Base-by-base conservation (phyloP, 1,139 yeast species). In the Pichia sp. region DNA sequence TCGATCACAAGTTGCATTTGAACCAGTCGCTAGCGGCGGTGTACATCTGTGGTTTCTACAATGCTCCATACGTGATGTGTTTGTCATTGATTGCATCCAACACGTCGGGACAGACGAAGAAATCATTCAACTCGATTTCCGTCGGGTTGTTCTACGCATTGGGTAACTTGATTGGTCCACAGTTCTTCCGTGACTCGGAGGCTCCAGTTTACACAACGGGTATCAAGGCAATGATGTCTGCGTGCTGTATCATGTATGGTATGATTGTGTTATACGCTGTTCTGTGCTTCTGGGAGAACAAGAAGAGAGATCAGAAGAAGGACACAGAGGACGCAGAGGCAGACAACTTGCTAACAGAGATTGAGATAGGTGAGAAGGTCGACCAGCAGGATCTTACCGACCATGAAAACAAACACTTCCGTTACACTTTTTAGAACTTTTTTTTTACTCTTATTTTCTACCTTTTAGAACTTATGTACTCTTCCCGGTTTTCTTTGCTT, bases 351-450 rank as follows among this genome's bases (percentile, higher is more conserved):
- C 16, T 40, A 4, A 24, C 43, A 2, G 61, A 56, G 68, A 63
- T 60, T 24, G 69, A 65, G 48, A 56, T 62, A 33, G 65, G 67
- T 50, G 64, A 64, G 47, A 63, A 71, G 47, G 77, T 75, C 48
- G 82, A 83, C 62, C 80, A 80, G 64, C 81, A 80, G 55, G 92
- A 86, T 65, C 70, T 83, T 64, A 85, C 92, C 0, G 91, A 85
- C 63, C 73, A 73, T 48, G 84, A 85, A 67, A 85, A 85, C 64
- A 83, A 81, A 9, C 41, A 38, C 16, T 38, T 38, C 41, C 41
- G 41, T 38, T 38, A 38, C 17, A 38, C 41, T n/a, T 38, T 38
- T n/a, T 38, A 17, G 16, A 27, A n/a, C n/a, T n/a, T n/a, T 27
- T 27, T 27, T 42, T 42, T 17, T 16, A 42, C 46, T 17, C 20